A percentile compares a stretch with the other conserved stretches of the same genome.
These are phyloP conservation scores for Porcisia deanei DNA, from an alignment of 208 protist genomes.

Conservation along the genomic window DNA sequence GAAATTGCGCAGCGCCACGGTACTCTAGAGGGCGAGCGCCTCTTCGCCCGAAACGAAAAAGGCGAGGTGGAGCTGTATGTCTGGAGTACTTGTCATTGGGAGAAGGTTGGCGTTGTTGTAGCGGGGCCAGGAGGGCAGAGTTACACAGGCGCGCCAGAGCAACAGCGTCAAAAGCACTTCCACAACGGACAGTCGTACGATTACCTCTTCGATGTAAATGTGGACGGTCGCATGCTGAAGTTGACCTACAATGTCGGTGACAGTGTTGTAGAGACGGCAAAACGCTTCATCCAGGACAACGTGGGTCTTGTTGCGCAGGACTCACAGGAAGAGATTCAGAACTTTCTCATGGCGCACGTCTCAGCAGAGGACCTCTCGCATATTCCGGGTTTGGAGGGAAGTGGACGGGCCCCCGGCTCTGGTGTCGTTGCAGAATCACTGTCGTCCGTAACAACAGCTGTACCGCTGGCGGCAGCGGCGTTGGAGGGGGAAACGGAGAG, in stretches of 20 bases:
- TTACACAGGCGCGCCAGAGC: constrained; percentile 33
- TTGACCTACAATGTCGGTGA: constrained; percentile 93
- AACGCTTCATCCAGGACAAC: constrained; percentile 89
- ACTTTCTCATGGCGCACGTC: constrained; percentile 89
- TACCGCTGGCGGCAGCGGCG: neutral
- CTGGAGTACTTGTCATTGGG: constrained; percentile 75
- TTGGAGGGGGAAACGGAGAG: neutral
- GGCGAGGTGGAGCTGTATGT: constrained; percentile 76
- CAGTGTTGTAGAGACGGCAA: constrained; percentile 84
- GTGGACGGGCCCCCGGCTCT: constrained; percentile 3
- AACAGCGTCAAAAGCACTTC: constrained; percentile 59
- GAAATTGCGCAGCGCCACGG: constrained; percentile 41
- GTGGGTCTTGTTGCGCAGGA: constrained; percentile 76
- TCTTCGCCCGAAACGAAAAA: constrained; percentile 65
- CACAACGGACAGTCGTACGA: constrained; percentile 93
- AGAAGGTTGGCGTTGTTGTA: constrained; percentile 93
- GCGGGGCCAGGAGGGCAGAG: constrained; percentile 50
- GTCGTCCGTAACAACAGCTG: neutral
- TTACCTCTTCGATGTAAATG: constrained; percentile 95
- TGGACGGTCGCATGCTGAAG: constrained; percentile 77
- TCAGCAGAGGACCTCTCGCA: constrained; percentile 43
- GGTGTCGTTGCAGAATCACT: neutral
- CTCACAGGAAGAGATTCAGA: constrained; percentile 91
- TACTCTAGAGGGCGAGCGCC: constrained; percentile 55
- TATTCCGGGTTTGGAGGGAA: constrained; percentile 31